These are phyloP conservation scores for Saccharomycopsis microspora DNA, from an alignment of 805 yeast species.

Conservation along the genomic window DNA sequence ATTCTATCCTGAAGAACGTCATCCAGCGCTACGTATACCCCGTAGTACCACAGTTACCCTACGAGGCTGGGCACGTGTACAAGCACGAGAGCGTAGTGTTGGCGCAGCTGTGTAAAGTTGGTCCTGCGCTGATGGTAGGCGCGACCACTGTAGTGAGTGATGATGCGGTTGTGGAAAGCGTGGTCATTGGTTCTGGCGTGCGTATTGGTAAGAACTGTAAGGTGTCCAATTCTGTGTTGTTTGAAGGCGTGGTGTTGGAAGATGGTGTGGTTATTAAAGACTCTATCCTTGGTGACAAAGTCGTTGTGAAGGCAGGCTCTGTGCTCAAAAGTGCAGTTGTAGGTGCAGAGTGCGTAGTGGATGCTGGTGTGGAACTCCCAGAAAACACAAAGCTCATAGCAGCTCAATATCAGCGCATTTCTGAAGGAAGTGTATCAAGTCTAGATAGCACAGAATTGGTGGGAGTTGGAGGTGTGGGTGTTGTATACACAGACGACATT, in stretches of 20 bases:
- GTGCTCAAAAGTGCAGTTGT: conserved; percentile 63
- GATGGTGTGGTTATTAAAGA: conserved; percentile 49
- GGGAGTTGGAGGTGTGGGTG: conserved; percentile 27
- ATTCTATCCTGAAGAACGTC: conserved; percentile 81
- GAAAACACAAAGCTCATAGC: conserved; percentile 40
- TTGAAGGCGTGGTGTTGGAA: conserved; percentile 72
- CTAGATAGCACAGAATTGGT: conserved; percentile 18
- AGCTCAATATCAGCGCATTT: conserved; percentile 13
- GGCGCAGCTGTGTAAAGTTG: conserved; percentile 86
- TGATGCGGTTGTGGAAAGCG: conserved; percentile 49
- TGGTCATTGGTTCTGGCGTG: conserved; percentile 82
- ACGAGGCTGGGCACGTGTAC: conserved; percentile 78
- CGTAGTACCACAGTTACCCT: conserved; percentile 75
- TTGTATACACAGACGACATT: conserved; percentile 21
- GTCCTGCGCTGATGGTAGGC: conserved; percentile 76
- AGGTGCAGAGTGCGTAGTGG: conserved; percentile 65
- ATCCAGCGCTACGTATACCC: conserved; percentile 92
- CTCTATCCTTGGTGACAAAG: conserved; percentile 61
- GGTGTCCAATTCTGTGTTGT: conserved; percentile 68
- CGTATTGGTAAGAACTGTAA: conserved; percentile 67
- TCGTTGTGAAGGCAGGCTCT: conserved; percentile 41
- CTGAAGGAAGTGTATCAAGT: background rate
- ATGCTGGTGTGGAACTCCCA: conserved; percentile 36
- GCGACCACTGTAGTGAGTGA: conserved; percentile 67
- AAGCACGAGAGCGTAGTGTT: conserved; percentile 81